Evolutionary conservation across 345 rosid genomes (phyloP).

Genomic region (Arabis hirsuta): DNA sequence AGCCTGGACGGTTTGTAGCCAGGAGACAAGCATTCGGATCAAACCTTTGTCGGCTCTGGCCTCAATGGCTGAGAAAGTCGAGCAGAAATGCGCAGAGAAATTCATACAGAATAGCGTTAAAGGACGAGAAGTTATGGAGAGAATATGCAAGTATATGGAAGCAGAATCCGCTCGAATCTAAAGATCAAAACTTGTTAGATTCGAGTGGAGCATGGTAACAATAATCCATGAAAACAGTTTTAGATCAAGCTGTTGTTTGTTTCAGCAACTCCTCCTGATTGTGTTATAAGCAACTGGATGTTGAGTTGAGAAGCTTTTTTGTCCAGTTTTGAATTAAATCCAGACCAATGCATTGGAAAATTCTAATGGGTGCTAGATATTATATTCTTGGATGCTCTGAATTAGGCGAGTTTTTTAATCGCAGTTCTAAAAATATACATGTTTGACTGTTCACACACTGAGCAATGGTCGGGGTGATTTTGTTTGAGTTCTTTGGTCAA

Average conservation of each 20-base stretch:
- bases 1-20: conserved; percentile 81
- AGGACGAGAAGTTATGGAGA: conserved; percentile 97
- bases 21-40: conserved; percentile 87
- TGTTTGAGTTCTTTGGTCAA: no score
- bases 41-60: conserved; percentile 90
- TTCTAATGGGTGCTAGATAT: neutral
- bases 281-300: conserved; percentile 7
- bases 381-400: neutral
- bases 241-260: conserved; percentile 12
- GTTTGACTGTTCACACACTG: no score
- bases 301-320: conserved; percentile 18
- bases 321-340: conserved; percentile 9
- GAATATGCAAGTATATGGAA: conserved; percentile 94
- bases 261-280: conserved; percentile 29
- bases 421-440: no score
- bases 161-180: conserved; percentile 69
- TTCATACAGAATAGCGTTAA: conserved; percentile 92
- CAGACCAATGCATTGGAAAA: neutral
- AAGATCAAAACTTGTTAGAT: conserved; percentile 21
- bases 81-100: conserved; percentile 84
- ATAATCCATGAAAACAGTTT: conserved; percentile 26
- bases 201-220: conserved; percentile 33
- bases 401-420: neutral
- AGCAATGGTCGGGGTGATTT: no score
- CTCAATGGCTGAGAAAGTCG: conserved; percentile 97